Percentiles rank a stretch among this genome's conserved stretches.
Evolutionary conservation across 352 stramenopile genomes (phyloP).

Genomic region (Phytophthora litchii): DNA sequence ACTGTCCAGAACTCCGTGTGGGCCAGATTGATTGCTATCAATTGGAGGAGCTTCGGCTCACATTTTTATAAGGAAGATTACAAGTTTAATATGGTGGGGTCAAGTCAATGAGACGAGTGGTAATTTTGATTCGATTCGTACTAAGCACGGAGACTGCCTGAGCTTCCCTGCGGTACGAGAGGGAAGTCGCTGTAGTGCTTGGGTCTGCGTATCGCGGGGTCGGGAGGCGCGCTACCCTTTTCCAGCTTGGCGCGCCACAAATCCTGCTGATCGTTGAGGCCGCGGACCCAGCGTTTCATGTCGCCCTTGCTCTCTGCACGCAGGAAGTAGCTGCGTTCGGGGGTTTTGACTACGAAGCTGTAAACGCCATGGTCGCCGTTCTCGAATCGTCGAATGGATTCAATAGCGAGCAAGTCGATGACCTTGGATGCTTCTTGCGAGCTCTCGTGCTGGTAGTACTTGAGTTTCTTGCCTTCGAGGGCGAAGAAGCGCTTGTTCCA

Average conservation of each 20-base stretch:
- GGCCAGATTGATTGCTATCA: conserved; percentile 13
- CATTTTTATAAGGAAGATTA: conserved; percentile 33
- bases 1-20: conserved; percentile 3
- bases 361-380: conserved; percentile 83
- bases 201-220: conserved; percentile 49
- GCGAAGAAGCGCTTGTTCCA: conserved; percentile 87
- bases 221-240: conserved; percentile 26
- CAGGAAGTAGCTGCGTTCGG: conserved; percentile 79
- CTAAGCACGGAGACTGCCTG: conserved; percentile 44
- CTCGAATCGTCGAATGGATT: conserved; percentile 83
- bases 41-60: conserved; percentile 19
- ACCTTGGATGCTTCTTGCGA: conserved; percentile 68
- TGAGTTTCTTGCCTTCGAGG: conserved; percentile 74
- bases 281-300: conserved; percentile 89
- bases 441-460: conserved; percentile 79
- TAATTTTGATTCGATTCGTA: conserved; percentile 5
- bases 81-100: conserved; percentile 19
- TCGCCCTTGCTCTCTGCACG: conserved; percentile 83
- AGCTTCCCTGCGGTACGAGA: conserved; percentile 47
- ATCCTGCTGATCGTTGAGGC: conserved; percentile 83
- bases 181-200: conserved; percentile 84
- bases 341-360: conserved; percentile 83
- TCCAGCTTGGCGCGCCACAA: conserved; percentile 71
- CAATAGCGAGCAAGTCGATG: conserved; percentile 74
- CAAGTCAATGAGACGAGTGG: conserved; percentile 20